Evolutionary conservation across 2,329 filamentous ascomycete species (phyloP).

Genomic region (Cladosporium phlei): DNA sequence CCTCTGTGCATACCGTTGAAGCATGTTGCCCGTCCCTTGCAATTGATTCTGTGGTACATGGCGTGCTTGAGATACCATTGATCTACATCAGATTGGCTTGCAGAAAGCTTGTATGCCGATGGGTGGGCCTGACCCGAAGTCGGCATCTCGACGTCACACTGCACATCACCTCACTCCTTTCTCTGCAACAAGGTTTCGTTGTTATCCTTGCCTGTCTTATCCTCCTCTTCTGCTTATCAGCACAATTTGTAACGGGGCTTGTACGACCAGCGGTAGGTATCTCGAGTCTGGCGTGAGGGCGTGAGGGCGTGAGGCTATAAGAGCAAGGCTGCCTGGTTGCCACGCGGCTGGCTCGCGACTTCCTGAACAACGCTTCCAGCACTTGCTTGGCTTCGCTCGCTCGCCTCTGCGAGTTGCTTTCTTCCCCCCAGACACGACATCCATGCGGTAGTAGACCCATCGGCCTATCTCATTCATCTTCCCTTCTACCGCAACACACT

Average conservation of each 20-base stretch:
- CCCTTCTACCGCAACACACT: too few species aligned
- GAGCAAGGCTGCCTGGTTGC: too few species aligned
- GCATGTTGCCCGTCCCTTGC: too few species aligned
- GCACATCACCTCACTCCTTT: constrained; percentile 6
- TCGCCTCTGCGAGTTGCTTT: too few species aligned
- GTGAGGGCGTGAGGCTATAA: neutral
- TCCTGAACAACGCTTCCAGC: neutral
- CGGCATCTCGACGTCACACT: constrained; percentile 11
- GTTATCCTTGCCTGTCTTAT: neutral
- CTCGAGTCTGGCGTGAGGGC: too few species aligned
- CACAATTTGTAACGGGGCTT: neutral
- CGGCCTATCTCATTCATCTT: neutral
- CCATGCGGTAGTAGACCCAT: too few species aligned
- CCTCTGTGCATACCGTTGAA: too few species aligned
- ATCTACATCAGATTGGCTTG: constrained; percentile 4
- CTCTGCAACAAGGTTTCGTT: neutral
- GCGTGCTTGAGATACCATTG: too few species aligned
- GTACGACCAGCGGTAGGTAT: constrained; percentile 1
- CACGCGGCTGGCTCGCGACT: neutral
- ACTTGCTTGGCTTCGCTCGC: too few species aligned
- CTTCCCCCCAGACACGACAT: too few species aligned
- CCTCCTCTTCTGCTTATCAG: constrained; percentile 7
- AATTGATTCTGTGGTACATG: too few species aligned
- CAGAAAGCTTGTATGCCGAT: constrained; percentile 10
- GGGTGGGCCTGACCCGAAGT: neutral